Conservation (phyloP, 345 rosid genomes). For the Ceriops zippeliana region DNA sequence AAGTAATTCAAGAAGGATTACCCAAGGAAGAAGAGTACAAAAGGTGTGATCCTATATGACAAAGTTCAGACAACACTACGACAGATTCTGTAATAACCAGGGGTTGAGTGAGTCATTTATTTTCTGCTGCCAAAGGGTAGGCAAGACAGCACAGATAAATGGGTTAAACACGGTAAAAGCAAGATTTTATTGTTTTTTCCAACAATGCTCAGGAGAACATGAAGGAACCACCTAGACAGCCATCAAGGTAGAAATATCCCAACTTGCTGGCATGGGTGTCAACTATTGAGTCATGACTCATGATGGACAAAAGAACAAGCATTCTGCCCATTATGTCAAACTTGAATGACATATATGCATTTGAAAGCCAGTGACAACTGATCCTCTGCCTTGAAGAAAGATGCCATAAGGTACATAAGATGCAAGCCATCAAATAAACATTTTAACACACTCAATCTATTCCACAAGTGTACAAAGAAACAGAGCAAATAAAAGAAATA, state of each 20-base stretch:
- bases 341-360: conserved; percentile 32
- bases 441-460: conserved; percentile 1
- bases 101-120: conserved; percentile 5
- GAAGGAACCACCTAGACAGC: conserved; percentile 48
- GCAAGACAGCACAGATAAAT: not conserved
- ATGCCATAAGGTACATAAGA: conserved; percentile 1
- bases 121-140: conserved; percentile 4
- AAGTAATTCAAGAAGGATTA: conserved; percentile 1
- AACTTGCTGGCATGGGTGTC: conserved; percentile 42
- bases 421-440: conserved; percentile 2
- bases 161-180: not conserved
- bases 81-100: conserved; percentile 3
- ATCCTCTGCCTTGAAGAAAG: conserved; percentile 14
- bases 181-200: conserved; percentile 10
- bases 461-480: not conserved
- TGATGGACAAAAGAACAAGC: conserved; percentile 44
- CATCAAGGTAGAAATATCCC: conserved; percentile 48
- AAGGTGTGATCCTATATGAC: conserved; percentile 1
- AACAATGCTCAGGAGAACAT: conserved; percentile 43
- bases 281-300: conserved; percentile 49
- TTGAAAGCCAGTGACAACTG: conserved; percentile 20
- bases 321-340: conserved; percentile 49
- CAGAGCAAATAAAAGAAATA: conserved; percentile 1
- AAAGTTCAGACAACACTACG: conserved; percentile 1
- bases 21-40: not conserved